Conservation (phyloP, 495 filamentous ascomycete genomes). For the Bryoglossum gracile region DNA sequence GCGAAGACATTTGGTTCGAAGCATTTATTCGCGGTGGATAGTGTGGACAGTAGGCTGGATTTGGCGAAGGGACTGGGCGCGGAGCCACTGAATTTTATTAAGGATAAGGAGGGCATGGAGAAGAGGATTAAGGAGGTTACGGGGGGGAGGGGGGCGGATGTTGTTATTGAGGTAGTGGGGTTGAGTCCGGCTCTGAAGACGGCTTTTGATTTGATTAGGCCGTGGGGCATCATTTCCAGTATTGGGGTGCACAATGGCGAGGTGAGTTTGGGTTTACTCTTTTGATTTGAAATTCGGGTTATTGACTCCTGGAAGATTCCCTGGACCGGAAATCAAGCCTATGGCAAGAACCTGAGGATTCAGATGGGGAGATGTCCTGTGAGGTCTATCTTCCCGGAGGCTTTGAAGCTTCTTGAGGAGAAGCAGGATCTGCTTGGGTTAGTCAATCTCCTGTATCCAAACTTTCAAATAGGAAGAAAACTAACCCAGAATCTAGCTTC, state of each 20-base stretch:
- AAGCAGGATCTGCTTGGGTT: slow-evolving; percentile 79
- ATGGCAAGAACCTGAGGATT: slow-evolving; percentile 82
- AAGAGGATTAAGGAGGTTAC: slow-evolving; percentile 70
- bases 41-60: slow-evolving; percentile 68
- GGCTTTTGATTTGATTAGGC: slow-evolving; percentile 77
- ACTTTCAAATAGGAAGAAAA: slow-evolving; percentile 14
- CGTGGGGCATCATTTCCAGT: slow-evolving; percentile 80
- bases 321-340: slow-evolving; percentile 75
- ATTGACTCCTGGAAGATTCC: slow-evolving; percentile 89
- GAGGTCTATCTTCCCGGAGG: slow-evolving; percentile 64
- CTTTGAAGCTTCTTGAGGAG: slow-evolving; percentile 68
- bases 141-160: slow-evolving; percentile 79
- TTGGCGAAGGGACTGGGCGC: slow-evolving; percentile 73
- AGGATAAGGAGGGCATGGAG: slow-evolving; percentile 56
- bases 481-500: slow-evolving; percentile 48
- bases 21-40: slow-evolving; percentile 80
- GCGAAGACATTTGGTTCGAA: slow-evolving; percentile 74
- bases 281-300: slow-evolving; percentile 33
- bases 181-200: slow-evolving; percentile 74
- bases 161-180: slow-evolving; percentile 88
- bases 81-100: slow-evolving; percentile 76
- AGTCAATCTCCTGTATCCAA: slow-evolving; percentile 28
- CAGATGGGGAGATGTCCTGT: slow-evolving; percentile 96
- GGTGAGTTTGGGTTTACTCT: slow-evolving; percentile 43
- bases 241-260: slow-evolving; percentile 88